phyloP scores from a whole-genome alignment of 306 rosid species.

The Fragaria vesca region DNA sequence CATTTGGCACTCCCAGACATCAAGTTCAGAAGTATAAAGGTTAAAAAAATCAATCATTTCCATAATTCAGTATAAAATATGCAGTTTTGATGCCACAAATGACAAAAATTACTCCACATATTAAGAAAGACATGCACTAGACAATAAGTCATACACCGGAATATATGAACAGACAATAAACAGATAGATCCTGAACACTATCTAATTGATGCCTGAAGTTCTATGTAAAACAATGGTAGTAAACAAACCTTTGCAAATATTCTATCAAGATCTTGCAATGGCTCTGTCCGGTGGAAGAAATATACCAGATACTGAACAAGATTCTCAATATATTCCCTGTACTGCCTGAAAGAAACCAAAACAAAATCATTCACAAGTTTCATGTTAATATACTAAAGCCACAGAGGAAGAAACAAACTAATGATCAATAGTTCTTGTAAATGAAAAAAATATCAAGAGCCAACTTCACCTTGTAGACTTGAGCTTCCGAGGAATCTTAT shows the following conservation, averaged over 20 bases:
- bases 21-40: background rate
- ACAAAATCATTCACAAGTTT: background rate
- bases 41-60: too few species aligned
- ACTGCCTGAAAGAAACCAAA: slow-evolving; percentile 56
- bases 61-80: too few species aligned
- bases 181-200: background rate
- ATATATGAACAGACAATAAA: background rate
- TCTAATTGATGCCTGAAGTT: background rate
- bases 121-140: background rate
- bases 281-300: slow-evolving; percentile 91
- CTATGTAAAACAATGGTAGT: slow-evolving; percentile 1
- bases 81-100: background rate
- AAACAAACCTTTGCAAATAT: slow-evolving; percentile 71
- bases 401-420: background rate
- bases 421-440: background rate
- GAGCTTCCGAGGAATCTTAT: slow-evolving; percentile 69
- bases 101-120: background rate
- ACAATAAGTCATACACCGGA: background rate
- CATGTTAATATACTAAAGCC: background rate
- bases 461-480: slow-evolving; percentile 57
- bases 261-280: slow-evolving; percentile 89
- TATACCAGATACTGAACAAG: slow-evolving; percentile 69
- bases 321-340: slow-evolving; percentile 72
- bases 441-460: background rate
- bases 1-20: background rate